Base-by-base conservation (phyloP, 768 basidiomycete species). In the Russula earlei region DNA sequence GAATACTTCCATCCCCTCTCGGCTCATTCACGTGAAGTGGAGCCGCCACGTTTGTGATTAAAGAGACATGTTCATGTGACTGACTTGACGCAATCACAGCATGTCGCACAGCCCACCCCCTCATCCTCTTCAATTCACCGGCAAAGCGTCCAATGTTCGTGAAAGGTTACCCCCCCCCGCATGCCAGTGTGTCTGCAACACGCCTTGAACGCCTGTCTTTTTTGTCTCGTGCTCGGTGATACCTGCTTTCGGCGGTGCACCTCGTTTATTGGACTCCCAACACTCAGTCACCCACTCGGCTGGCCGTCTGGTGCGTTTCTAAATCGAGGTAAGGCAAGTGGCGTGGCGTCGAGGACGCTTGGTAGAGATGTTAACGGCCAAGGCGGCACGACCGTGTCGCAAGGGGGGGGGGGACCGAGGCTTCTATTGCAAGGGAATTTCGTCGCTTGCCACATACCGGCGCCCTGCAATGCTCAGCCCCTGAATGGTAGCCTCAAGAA, bases 1-100 rank as follows among this genome's bases (percentile, higher is more conserved):
- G 19, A 12, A 9, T 37, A 42, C 24, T 48, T 19, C 25, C 33
- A n/a, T n/a, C 20, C 29, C 6, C 3, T 38, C 36, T 46, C 9
- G 8, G 25, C 38, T 20, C 17, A 8, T 19, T 22, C 1, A 42
- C 24, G 17, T 45, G 27, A 17, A 14, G 29, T 41, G 49, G 38
- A 22, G 38, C 29, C 12, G 19, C 54, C 46, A 22, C 46, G 29
- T 59, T 52, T 5, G 45, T 55, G 41, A 40, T 33, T 49, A 53
- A 33, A 24, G 45, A 24, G 56, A 47, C 40, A 31, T 25, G 57
- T 58, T 27, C 46, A 42, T 31, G 57, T 58, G 52, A 58, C 34
- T 44, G 14, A 25, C 15, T 58, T 49, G 57, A 54, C 57, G 57
- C 57, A 54, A 58, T 58, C 57, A 58, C 57, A 38, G 47, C 52